phyloP scores from a whole-genome alignment of 805 yeast species.

The Candida hungchunana region DNA sequence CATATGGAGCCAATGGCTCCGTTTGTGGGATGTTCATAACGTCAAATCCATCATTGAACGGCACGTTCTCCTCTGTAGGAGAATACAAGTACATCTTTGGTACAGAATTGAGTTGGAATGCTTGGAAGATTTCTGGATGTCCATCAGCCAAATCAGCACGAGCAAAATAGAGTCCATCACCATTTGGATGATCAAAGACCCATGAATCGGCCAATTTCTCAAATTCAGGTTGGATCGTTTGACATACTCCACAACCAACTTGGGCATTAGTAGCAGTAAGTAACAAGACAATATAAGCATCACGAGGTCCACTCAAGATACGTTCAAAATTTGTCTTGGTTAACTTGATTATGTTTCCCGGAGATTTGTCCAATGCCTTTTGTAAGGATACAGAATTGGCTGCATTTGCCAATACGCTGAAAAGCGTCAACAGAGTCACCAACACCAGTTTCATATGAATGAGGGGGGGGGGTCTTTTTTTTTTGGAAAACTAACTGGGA shows the following conservation, averaged over 20 bases:
- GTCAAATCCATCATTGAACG: conserved; percentile 26
- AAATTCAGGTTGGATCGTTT: conserved; percentile 62
- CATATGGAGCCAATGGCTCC: conserved; percentile 28
- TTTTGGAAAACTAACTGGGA: too few species aligned
- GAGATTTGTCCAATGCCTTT: conserved; percentile 24
- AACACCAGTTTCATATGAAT: conserved; percentile 5
- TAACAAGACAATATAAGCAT: conserved; percentile 62
- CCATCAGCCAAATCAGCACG: conserved; percentile 66
- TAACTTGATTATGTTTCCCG: conserved; percentile 40
- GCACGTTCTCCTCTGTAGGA: conserved; percentile 47
- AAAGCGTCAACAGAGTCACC: conserved; percentile 4
- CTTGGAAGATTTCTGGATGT: conserved; percentile 40
- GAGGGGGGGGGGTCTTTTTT: too few species aligned
- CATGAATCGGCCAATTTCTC: conserved; percentile 60
- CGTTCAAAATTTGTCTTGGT: conserved; percentile 58
- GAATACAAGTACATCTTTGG: conserved; percentile 68
- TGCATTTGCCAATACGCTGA: conserved; percentile 12
- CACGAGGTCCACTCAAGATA: conserved; percentile 57
- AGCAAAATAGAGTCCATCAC: conserved; percentile 61
- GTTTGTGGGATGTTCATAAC: conserved; percentile 30
- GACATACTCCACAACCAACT: conserved; percentile 75
- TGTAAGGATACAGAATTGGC: conserved; percentile 22
- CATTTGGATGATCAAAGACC: conserved; percentile 52
- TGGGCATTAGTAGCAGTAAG: conserved; percentile 72
- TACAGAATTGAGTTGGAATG: conserved; percentile 57